Base-by-base conservation (phyloP, 352 stramenopile genomes). In the Albugo candida region DNA sequence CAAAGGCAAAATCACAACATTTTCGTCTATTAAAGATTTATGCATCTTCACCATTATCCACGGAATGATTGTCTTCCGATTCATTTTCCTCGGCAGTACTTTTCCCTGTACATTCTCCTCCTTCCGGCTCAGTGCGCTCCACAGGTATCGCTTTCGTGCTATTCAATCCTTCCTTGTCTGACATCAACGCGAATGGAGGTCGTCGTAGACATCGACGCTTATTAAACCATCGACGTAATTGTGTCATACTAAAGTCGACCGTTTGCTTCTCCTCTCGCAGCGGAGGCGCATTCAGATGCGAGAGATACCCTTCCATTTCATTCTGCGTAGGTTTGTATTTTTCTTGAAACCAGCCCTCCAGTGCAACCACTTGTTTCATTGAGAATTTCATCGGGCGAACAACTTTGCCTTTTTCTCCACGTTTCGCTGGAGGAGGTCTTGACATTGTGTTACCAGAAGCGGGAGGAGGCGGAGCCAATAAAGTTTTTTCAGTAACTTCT, bases 301-400 rank as follows among this genome's bases (percentile, higher is more conserved):
- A 53, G 39, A 89, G 44, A 40, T 85, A 89, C 10, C 55, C 61
- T 52, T 89, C 76, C 76, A 89, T 83, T 45, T 89, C 76, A 21
- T 60, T 56, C 52, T 83, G 70, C 10, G 63, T 79, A 10, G 76
- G 76, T 46, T 89, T 89, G 65, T 86, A 89, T 47, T 82, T 89
- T 47, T 83, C 69, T 52, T 89, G 76, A 53, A 89, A 89, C 76
- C 76, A 89, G 16, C 53, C 62, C 48, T 89, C 76, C 8, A 89
- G 59, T 3, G 75, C 73, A 51, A 65, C 80, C 39, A 89, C 56
- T 49, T 89, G 76, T 20, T 79, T 61, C 70, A 89, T 85, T 0
- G 70, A 83, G 38, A 89, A 89, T 47, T 89, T 89, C 76, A 89
- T 89, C 4, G 73, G 76, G 0, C 76, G 73, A 21, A 69, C 65